Evolutionary conservation across 2,329 filamentous ascomycete species (phyloP).

Genomic region (Westerdykella sp.): DNA sequence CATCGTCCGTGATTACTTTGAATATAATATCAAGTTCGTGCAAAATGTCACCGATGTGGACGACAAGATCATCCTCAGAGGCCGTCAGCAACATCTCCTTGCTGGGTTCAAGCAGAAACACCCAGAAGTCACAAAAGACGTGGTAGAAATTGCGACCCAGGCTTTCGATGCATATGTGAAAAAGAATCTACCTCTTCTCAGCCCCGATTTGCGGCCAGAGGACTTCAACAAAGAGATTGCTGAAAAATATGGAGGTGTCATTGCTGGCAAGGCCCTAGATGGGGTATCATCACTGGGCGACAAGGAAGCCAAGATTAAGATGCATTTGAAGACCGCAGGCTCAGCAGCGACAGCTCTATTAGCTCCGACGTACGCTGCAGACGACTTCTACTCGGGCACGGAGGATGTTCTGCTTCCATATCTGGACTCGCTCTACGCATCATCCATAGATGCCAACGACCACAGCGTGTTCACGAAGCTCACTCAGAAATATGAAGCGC

Average conservation of each 20-base stretch:
- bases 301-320: conserved; percentile 79
- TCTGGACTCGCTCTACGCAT: conserved; percentile 60
- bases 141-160: conserved; percentile 44
- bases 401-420: conserved; percentile 73
- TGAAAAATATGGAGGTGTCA: conserved; percentile 49
- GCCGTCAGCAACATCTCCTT: conserved; percentile 73
- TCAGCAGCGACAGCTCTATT: conserved; percentile 49
- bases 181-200: conserved; percentile 59
- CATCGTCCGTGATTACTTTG: conserved; percentile 76
- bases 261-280: conserved; percentile 50
- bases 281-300: conserved; percentile 57
- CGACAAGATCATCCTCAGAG: conserved; percentile 56
- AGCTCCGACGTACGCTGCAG: conserved; percentile 22
- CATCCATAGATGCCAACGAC: conserved; percentile 53
- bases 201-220: conserved; percentile 40
- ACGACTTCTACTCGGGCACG: conserved; percentile 51
- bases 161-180: conserved; percentile 55
- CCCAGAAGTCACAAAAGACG: conserved; percentile 39
- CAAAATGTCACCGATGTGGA: conserved; percentile 76
- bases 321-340: conserved; percentile 66
- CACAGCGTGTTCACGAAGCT: conserved; percentile 80
- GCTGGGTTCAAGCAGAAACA: conserved; percentile 57
- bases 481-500: conserved; percentile 77
- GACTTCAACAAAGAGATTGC: conserved; percentile 45
- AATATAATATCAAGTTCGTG: conserved; percentile 75